Conservation (phyloP, 345 rosid genomes). For the Gossypioides kirkii region DNA sequence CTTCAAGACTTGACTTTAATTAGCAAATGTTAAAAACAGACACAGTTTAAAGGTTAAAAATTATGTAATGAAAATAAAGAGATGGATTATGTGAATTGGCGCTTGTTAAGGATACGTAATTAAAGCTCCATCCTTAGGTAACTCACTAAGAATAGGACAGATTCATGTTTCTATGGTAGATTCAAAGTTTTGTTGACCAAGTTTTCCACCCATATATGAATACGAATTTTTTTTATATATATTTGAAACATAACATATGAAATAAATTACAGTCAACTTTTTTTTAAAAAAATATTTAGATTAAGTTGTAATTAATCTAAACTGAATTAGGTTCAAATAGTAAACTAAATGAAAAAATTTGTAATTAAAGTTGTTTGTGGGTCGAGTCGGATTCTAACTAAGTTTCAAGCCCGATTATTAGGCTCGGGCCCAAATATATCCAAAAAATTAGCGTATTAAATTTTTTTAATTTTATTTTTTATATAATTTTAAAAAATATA, state of each 20-base stretch:
- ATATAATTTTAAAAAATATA: too few species aligned
- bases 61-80: neutral
- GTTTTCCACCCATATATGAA: neutral
- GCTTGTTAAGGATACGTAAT: neutral
- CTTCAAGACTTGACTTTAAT: neutral
- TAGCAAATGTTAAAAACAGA: neutral
- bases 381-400: accelerated
- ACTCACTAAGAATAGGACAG: neutral
- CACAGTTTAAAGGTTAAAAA: neutral
- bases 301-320: too few species aligned
- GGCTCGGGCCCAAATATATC: accelerated
- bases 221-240: too few species aligned
- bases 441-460: too few species aligned
- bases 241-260: too few species aligned
- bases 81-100: neutral
- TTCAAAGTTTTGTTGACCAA: neutral
- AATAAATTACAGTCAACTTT: too few species aligned
- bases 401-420: too few species aligned
- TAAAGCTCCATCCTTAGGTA: neutral
- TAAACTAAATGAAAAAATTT: too few species aligned
- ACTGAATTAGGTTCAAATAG: too few species aligned
- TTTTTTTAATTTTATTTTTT: too few species aligned
- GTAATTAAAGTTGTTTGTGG: too few species aligned
- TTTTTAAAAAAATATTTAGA: too few species aligned
- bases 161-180: neutral